phyloP scores from a whole-genome alignment of 495 filamentous ascomycete genomes.

The Penicillium bialowiezense region DNA sequence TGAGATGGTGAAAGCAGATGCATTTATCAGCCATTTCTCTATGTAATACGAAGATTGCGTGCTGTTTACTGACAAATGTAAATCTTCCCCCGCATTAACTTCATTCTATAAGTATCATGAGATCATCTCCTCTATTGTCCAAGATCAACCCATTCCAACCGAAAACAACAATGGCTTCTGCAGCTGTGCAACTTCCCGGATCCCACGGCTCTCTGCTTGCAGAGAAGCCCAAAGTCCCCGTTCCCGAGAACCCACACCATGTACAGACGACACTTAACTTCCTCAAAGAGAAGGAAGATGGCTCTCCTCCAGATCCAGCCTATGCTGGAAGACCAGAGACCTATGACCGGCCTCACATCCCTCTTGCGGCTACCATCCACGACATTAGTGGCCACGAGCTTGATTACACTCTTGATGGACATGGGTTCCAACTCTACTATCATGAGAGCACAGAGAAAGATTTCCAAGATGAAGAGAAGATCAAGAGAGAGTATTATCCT shows the following conservation, averaged over 20 bases:
- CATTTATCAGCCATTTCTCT: slow-evolving; percentile 29
- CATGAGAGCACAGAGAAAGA: slow-evolving; percentile 47
- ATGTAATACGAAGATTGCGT: slow-evolving; percentile 31
- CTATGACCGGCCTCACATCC: slow-evolving; percentile 41
- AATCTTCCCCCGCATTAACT: slow-evolving; percentile 15
- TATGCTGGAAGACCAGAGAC: slow-evolving; percentile 49
- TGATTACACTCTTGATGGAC: slow-evolving; percentile 46
- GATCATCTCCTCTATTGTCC: not conserved
- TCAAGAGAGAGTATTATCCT: slow-evolving; percentile 63
- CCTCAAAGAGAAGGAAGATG: slow-evolving; percentile 57
- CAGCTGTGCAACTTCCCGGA: slow-evolving; percentile 36
- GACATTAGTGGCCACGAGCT: slow-evolving; percentile 50
- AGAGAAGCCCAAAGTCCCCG: slow-evolving; percentile 12
- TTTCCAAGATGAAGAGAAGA: slow-evolving; percentile 63
- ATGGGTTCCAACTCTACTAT: slow-evolving; percentile 50
- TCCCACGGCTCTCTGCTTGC: slow-evolving; percentile 12
- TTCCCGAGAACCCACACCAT: slow-evolving; percentile 35
- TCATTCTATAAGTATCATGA: slow-evolving; percentile 10
- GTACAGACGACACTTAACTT: slow-evolving; percentile 59
- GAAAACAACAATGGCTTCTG: slow-evolving; percentile 31
- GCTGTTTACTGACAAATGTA: slow-evolving; percentile 34
- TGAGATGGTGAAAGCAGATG: too few relatives aligned
- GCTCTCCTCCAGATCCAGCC: slow-evolving; percentile 49
- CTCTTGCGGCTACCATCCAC: slow-evolving; percentile 36
- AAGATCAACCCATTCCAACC: not conserved